Evolutionary conservation across 306 rosid genomes (phyloP), one percentile per base, ranked within the genome.

Genomic region (Ammopiptanthus mongolicus): DNA sequence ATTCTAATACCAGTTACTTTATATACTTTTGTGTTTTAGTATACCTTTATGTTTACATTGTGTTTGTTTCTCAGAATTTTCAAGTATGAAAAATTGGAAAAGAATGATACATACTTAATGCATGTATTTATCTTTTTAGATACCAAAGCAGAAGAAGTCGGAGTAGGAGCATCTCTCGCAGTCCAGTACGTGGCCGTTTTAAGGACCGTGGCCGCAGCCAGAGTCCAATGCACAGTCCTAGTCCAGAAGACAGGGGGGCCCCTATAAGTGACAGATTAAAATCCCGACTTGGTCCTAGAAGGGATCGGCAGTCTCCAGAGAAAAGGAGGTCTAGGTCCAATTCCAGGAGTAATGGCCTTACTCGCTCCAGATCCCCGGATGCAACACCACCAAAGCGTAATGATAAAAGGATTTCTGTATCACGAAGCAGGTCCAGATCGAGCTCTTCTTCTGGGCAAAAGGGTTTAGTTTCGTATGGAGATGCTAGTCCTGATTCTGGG

Each of bases 381-480:
- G 84, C 71, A 17, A 67, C 85, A 5, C 81, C 90, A 53, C 91
- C 82, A 3, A 84, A 77, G 71, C 86, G 42, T 58, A 80, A 10
- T 17, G 71, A 79, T 31, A 78, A 78, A 62, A 81, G 79, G 73
- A 80, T 67, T 48, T 78, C 94, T 8, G 46, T 81, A 18, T 84
- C 99, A 52, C 90, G 88, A 29, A 78, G 84, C 76, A 80, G 87
- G 78, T 89, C 99, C 53, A 82, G 88, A 62, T 90, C 99, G 4
- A 92, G 91, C 84, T 87, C 99, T 60, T 76, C 84, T 51, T 68
- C 90, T 3, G 96, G 87, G 33, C 97, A 88, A 63, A 87, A 88
- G 74, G 96, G 97, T 31, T 81, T 95, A 81, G 97, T 95, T 80
- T 95, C 97, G 18, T 92, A 95, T 33, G 99, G 91, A 19, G 97